Percentiles rank a stretch among this genome's conserved stretches.
These are phyloP conservation scores for Funneliformis caledonium DNA, from an alignment of 371 early-diverging fungal species.

Conservation along the genomic window DNA sequence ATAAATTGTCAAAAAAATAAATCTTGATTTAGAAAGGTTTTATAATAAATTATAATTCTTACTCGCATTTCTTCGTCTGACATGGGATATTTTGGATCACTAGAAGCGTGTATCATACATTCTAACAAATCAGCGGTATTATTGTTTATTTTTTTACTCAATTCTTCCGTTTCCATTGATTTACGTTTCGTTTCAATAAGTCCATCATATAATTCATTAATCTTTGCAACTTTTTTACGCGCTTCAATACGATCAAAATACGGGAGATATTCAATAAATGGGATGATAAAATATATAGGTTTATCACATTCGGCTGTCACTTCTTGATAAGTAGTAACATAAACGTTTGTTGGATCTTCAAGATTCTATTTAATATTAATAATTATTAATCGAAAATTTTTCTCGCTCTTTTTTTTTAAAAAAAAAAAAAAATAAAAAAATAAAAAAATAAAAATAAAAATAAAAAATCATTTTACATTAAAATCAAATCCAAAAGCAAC, in stretches of 20 bases:
- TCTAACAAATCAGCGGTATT: neutral
- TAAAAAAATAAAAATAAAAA: no score
- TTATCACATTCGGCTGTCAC: neutral
- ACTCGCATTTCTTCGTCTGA: neutral
- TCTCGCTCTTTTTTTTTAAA: neutral
- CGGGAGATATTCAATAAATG: neutral
- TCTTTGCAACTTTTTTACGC: neutral
- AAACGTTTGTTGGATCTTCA: neutral
- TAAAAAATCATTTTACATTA: neutral
- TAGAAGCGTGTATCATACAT: neutral
- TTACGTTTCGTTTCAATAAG: neutral
- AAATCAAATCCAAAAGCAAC: conserved; percentile 16
- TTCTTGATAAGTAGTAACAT: neutral
- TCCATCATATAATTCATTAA: neutral
- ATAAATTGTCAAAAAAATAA: neutral
- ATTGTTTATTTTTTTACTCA: neutral
- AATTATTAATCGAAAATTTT: neutral
- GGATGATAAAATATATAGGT: neutral
- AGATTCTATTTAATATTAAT: neutral
- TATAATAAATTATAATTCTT: neutral
- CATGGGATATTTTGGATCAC: neutral
- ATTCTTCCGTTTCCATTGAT: neutral
- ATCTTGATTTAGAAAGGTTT: neutral
- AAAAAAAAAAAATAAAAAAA: no score
- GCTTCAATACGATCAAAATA: neutral